These are phyloP conservation scores for Trypethelium eluteriae DNA, from an alignment of 495 filamentous ascomycete genomes.

Conservation along the genomic window DNA sequence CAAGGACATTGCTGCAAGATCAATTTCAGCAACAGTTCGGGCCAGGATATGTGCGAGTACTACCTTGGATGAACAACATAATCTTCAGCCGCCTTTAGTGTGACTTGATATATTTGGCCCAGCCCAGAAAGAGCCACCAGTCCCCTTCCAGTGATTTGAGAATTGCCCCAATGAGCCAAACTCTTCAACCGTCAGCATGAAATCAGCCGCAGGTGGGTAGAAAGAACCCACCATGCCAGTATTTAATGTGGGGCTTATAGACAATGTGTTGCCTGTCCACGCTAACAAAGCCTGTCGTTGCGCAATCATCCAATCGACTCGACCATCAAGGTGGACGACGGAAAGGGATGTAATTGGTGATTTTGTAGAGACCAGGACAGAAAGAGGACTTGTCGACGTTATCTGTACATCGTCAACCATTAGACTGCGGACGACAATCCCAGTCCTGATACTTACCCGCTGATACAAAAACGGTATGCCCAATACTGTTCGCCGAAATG, in stretches of 20 bases:
- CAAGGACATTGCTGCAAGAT: slow-evolving; percentile 65
- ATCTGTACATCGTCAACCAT: slow-evolving; percentile 41
- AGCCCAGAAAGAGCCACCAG: slow-evolving; percentile 74
- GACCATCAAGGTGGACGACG: slow-evolving; percentile 81
- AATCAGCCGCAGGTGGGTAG: not conserved
- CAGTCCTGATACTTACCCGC: slow-evolving; percentile 37
- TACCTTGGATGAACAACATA: slow-evolving; percentile 77
- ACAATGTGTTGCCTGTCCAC: slow-evolving; percentile 88
- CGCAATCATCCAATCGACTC: slow-evolving; percentile 89
- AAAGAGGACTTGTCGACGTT: slow-evolving; percentile 75
- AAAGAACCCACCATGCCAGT: slow-evolving; percentile 51
- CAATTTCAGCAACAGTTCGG: slow-evolving; percentile 10
- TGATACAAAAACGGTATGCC: slow-evolving; percentile 95
- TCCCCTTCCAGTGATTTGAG: slow-evolving; percentile 76
- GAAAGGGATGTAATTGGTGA: slow-evolving; percentile 75
- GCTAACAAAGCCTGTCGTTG: slow-evolving; percentile 80
- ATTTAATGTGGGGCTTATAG: slow-evolving; percentile 65
- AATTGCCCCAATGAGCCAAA: slow-evolving; percentile 83
- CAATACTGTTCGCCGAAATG: slow-evolving; percentile 64
- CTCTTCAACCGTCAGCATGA: slow-evolving; percentile 50
- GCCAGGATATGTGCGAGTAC: slow-evolving; percentile 5
- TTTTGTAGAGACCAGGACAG: slow-evolving; percentile 77
- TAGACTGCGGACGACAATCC: not conserved
- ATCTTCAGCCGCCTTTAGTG: slow-evolving; percentile 69
- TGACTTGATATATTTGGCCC: slow-evolving; percentile 79